These are phyloP conservation scores for Achaetomiella virescens DNA, from an alignment of 495 filamentous ascomycete genomes.

Conservation along the genomic window DNA sequence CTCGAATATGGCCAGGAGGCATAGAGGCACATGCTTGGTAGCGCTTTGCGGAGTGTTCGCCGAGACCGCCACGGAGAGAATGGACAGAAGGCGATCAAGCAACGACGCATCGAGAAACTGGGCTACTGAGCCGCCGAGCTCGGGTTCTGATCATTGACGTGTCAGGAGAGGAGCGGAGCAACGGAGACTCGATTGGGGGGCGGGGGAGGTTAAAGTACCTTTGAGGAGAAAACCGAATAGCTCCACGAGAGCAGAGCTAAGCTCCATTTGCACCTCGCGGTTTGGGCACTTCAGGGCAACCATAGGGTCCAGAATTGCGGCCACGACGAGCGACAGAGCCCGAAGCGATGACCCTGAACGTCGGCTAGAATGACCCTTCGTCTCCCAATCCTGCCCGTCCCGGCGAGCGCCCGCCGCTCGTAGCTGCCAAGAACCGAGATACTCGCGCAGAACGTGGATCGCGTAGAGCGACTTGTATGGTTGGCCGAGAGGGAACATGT, in stretches of 20 bases:
- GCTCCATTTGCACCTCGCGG: slow-evolving; percentile 34
- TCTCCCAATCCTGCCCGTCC: slow-evolving; percentile 14
- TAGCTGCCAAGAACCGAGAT: slow-evolving; percentile 30
- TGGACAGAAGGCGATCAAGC: slow-evolving; percentile 33
- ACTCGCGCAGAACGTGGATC: slow-evolving; percentile 54
- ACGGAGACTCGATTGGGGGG: background rate
- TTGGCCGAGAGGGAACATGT: slow-evolving; percentile 60
- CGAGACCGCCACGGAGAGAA: slow-evolving; percentile 23
- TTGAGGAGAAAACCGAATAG: slow-evolving; percentile 38
- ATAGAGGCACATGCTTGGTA: slow-evolving; percentile 42
- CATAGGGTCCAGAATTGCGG: slow-evolving; percentile 40
- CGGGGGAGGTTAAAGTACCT: slow-evolving; percentile 34
- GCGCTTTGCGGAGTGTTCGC: slow-evolving; percentile 26
- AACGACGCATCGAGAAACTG: slow-evolving; percentile 28
- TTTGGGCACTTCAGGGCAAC: slow-evolving; percentile 35
- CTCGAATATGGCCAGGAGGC: slow-evolving; percentile 60
- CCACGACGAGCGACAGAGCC: slow-evolving; percentile 41
- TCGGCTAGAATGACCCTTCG: slow-evolving; percentile 10
- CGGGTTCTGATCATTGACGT: slow-evolving; percentile 12
- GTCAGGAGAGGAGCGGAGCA: background rate
- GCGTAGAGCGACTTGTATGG: slow-evolving; percentile 74
- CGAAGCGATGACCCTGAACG: slow-evolving; percentile 30
- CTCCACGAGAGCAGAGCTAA: slow-evolving; percentile 38
- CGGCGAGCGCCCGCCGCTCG: slow-evolving; percentile 16
- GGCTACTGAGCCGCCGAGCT: slow-evolving; percentile 17